Evolutionary conservation across 176 grass and related monocot genomes (phyloP).

Genomic region (Triticum urartu): DNA sequence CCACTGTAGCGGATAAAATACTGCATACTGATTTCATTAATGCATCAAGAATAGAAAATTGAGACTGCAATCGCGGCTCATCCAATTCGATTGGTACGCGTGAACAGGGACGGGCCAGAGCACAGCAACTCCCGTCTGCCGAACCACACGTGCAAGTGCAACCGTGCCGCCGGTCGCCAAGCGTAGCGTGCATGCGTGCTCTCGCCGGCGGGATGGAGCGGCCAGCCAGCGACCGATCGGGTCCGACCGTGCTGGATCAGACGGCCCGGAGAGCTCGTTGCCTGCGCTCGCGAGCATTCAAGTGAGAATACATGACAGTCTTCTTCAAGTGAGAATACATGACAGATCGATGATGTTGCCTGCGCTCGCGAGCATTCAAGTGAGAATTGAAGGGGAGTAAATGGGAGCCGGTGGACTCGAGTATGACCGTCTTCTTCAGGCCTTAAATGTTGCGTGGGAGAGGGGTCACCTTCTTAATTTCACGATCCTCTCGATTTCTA

Average conservation of each 20-base stretch:
- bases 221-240: not conserved
- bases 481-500: not conserved
- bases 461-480: constrained; percentile 11
- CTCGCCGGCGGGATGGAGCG: not conserved
- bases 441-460: constrained; percentile 40
- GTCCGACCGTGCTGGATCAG: not conserved
- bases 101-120: not conserved
- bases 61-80: not conserved
- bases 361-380: constrained; percentile 37
- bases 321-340: not conserved
- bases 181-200: not conserved
- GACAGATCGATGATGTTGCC: constrained; percentile 12
- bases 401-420: constrained; percentile 41
- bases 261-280: not conserved
- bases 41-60: not conserved
- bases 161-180: not conserved
- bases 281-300: constrained; percentile 33
- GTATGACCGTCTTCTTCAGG: constrained; percentile 45
- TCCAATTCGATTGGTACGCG: not conserved
- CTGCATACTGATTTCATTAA: not conserved
- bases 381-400: constrained; percentile 52
- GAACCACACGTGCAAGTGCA: constrained; percentile 25
- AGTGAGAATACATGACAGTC: constrained; percentile 14
- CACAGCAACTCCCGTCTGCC: not conserved
- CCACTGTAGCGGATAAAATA: not conserved